Evolutionary conservation across 805 yeast species (phyloP).

Genomic region (Candida nitratophila): DNA sequence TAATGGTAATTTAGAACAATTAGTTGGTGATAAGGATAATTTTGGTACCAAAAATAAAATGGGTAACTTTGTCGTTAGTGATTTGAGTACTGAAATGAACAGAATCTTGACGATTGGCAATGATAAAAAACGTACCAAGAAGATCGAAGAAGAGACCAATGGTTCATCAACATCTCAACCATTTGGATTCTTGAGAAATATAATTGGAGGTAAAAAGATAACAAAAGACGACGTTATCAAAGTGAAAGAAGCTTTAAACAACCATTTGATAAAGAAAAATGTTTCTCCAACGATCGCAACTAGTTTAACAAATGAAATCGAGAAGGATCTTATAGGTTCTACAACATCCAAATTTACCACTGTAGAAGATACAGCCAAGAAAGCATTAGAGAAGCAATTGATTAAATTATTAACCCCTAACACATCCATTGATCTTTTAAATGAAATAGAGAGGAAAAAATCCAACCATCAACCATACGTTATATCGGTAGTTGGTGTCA

Average conservation of each 20-base stretch:
- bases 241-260: slow-evolving; percentile 58
- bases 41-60: slow-evolving; percentile 36
- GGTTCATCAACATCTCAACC: slow-evolving; percentile 28
- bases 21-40: slow-evolving; percentile 31
- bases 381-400: slow-evolving; percentile 53
- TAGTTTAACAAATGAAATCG: slow-evolving; percentile 62
- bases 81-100: slow-evolving; percentile 47
- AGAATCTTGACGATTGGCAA: slow-evolving; percentile 25
- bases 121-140: slow-evolving; percentile 7
- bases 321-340: slow-evolving; percentile 61
- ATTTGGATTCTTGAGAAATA: slow-evolving; percentile 51
- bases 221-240: slow-evolving; percentile 57
- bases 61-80: slow-evolving; percentile 63
- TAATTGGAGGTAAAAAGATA: slow-evolving; percentile 65
- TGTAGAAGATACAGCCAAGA: slow-evolving; percentile 61
- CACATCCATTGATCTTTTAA: slow-evolving; percentile 78
- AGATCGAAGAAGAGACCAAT: slow-evolving; percentile 12
- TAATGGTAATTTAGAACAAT: slow-evolving; percentile 16
- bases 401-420: slow-evolving; percentile 84
- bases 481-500: slow-evolving; percentile 96
- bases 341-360: slow-evolving; percentile 71
- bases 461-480: slow-evolving; percentile 61
- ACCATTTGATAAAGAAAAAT: slow-evolving; percentile 77
- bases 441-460: slow-evolving; percentile 58
- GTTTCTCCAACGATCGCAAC: slow-evolving; percentile 88